phyloP scores from a whole-genome alignment of 345 rosid species.

The Kandelia obovata region DNA sequence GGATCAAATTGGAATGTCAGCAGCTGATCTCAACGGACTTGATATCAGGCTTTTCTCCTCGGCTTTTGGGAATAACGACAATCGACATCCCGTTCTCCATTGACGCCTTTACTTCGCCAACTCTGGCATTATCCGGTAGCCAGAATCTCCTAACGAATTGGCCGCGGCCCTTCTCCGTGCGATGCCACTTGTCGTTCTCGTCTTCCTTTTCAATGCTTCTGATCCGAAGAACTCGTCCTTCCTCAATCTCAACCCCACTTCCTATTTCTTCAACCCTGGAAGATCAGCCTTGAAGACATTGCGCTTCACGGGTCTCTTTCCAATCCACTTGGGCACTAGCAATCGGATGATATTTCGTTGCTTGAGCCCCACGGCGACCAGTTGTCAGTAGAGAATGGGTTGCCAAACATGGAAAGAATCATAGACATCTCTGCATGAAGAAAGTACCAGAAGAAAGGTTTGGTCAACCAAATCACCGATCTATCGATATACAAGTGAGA shows the following conservation, averaged over 20 bases:
- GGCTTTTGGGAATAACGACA: neutral
- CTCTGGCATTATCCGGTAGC: slow-evolving; percentile 12
- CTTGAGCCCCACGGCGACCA: neutral
- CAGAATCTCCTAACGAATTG: slow-evolving; percentile 11
- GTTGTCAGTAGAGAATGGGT: neutral
- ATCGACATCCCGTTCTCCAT: slow-evolving; percentile 11
- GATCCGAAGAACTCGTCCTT: slow-evolving; percentile 4
- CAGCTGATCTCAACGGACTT: slow-evolving; percentile 1
- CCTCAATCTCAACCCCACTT: slow-evolving; percentile 4
- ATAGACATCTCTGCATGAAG: neutral
- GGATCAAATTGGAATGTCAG: neutral
- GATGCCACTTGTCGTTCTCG: slow-evolving; percentile 11
- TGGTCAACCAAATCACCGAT: no score
- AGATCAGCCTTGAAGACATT: slow-evolving; percentile 3
- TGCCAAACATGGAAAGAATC: slow-evolving; percentile 8
- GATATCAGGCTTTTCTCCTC: slow-evolving; percentile 1
- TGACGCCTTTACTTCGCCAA: neutral
- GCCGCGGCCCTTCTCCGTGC: neutral
- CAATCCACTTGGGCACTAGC: slow-evolving; percentile 3
- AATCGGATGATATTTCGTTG: neutral
- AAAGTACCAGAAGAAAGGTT: no score
- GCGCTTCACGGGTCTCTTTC: slow-evolving; percentile 1
- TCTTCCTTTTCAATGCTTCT: slow-evolving; percentile 7
- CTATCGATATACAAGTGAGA: no score
- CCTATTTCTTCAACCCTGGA: slow-evolving; percentile 13